Conservation (phyloP, 306 rosid species). For the Abrus pulchellus region DNA sequence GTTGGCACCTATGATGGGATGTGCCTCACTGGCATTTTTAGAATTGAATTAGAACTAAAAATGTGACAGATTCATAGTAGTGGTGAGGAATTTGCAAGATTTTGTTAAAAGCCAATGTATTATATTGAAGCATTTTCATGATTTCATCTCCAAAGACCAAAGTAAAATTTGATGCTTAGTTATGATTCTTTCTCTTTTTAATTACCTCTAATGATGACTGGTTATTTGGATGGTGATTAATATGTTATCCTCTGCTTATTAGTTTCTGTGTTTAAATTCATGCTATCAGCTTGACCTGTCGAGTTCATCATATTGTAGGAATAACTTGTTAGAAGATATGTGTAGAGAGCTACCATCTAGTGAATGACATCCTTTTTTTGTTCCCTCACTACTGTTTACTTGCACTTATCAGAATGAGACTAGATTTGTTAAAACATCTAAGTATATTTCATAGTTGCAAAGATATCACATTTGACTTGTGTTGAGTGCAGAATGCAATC, state of each 20-base stretch:
- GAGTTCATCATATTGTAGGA: constrained; percentile 32
- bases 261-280: constrained; percentile 16
- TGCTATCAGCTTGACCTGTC: not conserved
- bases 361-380: not conserved
- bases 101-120: too few relatives aligned
- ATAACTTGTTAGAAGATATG: constrained; percentile 8
- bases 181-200: not conserved
- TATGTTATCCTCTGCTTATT: constrained; percentile 3
- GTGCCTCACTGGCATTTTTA: too few relatives aligned
- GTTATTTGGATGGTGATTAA: constrained; percentile 24
- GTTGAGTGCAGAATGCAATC: constrained; percentile 71
- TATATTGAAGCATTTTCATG: too few relatives aligned
- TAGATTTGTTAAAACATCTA: constrained; percentile 23
- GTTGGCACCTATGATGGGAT: too few relatives aligned
- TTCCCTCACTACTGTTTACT: not conserved
- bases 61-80: too few relatives aligned
- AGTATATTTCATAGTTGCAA: constrained; percentile 11
- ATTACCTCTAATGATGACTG: not conserved
- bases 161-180: not conserved
- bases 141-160: too few relatives aligned
- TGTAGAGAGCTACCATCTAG: not conserved
- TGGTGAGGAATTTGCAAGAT: too few relatives aligned
- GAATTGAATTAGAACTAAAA: too few relatives aligned
- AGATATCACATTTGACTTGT: constrained; percentile 34
- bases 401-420: not conserved